A percentile compares a stretch with the other conserved stretches of the same genome.
phyloP scores from a whole-genome alignment of 805 yeast genomes.

The Teunomyces stri region DNA sequence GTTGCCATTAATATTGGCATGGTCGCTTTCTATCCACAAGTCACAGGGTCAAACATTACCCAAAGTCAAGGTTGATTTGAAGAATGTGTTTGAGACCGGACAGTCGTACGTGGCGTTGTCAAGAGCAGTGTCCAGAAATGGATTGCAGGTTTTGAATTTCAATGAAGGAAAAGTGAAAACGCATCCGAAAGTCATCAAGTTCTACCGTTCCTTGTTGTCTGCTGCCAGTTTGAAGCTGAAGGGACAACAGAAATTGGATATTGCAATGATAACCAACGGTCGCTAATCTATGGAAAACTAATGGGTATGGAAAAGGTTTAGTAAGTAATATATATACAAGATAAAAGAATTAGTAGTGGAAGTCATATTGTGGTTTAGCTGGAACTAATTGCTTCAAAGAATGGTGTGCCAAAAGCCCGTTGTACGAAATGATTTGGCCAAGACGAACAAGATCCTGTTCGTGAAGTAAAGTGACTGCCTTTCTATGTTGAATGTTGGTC shows the following conservation, averaged over 20 bases:
- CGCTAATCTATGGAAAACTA: neutral
- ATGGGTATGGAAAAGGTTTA: neutral
- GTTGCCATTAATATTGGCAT: slow-evolving; percentile 86
- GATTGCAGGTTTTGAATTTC: slow-evolving; percentile 80
- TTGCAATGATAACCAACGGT: neutral
- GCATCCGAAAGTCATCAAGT: slow-evolving; percentile 65
- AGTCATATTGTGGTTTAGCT: neutral
- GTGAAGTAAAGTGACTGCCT: neutral
- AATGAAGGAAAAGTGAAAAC: slow-evolving; percentile 61
- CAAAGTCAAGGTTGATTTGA: slow-evolving; percentile 72
- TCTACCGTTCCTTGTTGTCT: slow-evolving; percentile 54
- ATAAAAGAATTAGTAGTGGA: neutral
- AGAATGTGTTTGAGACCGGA: slow-evolving; percentile 79
- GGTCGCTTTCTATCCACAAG: slow-evolving; percentile 95
- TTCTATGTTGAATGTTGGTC: neutral
- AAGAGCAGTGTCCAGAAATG: slow-evolving; percentile 80
- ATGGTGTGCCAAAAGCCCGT: slow-evolving; percentile 5
- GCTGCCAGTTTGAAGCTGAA: slow-evolving; percentile 26
- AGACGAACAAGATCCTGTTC: slow-evolving; percentile 13
- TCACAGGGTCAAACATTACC: slow-evolving; percentile 91
- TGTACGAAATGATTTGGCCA: slow-evolving; percentile 16
- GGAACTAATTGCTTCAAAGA: neutral
- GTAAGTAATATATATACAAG: slow-evolving; percentile 3
- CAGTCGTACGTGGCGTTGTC: slow-evolving; percentile 96
- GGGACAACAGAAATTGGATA: slow-evolving; percentile 10